Conservation (phyloP, 2,329 filamentous ascomycete genomes). For the Neodidymelliopsis sp. region DNA sequence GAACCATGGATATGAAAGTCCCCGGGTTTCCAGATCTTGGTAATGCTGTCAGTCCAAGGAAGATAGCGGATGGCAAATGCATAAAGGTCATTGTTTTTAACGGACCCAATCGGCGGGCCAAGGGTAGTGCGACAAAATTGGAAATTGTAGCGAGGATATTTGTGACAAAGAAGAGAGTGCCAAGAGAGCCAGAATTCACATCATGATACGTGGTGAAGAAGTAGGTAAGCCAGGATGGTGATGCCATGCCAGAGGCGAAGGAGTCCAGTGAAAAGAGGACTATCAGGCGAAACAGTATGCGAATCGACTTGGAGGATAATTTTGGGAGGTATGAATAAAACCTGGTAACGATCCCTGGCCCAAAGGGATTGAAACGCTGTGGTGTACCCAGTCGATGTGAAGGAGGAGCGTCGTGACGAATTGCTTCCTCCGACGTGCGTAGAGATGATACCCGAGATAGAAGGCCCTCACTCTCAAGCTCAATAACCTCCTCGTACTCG, state of each 20-base stretch:
- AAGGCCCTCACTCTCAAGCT: no score
- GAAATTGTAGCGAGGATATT: slow-evolving; percentile 42
- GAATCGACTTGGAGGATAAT: slow-evolving; percentile 62
- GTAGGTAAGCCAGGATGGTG: no score
- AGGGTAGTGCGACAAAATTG: slow-evolving; percentile 47
- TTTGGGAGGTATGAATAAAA: no score
- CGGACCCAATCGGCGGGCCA: slow-evolving; percentile 68
- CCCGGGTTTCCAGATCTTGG: slow-evolving; percentile 33
- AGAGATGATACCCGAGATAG: no score
- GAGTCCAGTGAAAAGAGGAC: slow-evolving; percentile 73
- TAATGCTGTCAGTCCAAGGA: slow-evolving; percentile 40
- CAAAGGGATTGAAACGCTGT: no score
- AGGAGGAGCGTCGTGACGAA: no score
- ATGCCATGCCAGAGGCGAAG: slow-evolving; percentile 74
- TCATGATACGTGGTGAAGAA: background rate
- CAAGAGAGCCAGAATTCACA: background rate
- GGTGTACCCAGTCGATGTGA: no score
- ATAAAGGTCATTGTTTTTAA: slow-evolving; percentile 55
- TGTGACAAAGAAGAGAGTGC: background rate
- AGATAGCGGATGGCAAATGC: slow-evolving; percentile 47
- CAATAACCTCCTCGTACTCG: no score
- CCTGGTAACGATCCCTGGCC: no score
- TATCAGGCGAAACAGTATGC: slow-evolving; percentile 67
- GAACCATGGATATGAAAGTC: slow-evolving; percentile 42
- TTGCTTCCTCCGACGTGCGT: no score